Percentiles rank a stretch among this genome's conserved stretches.
Conservation (phyloP, 192 early-diverging fungal species). For the Fimicolochytrium jonesii region DNA sequence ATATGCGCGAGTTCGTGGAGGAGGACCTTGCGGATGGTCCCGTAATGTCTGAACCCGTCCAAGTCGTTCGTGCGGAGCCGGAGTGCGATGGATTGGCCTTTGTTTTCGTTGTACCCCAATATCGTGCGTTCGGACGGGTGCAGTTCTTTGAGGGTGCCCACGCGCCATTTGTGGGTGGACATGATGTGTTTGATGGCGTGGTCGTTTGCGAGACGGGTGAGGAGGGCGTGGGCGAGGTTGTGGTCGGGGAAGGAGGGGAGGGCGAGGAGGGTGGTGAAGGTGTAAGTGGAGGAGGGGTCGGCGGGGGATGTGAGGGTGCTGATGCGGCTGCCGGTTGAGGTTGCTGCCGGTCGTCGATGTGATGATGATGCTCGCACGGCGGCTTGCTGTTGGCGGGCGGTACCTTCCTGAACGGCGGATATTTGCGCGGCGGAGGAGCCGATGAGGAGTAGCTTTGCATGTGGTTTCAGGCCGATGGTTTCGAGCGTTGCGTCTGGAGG, state of each 20-base stretch:
- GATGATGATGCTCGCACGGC: neutral
- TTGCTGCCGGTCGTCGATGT: too few species aligned
- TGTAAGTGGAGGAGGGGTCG: constrained; percentile 27
- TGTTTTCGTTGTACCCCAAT: constrained; percentile 67
- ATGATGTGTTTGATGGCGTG: constrained; percentile 44
- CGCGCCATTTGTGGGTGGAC: constrained; percentile 56
- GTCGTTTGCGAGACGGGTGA: constrained; percentile 67
- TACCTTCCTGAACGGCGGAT: constrained; percentile 22
- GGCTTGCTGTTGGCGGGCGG: neutral
- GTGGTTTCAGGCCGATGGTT: constrained; percentile 18
- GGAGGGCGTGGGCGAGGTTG: constrained; percentile 50
- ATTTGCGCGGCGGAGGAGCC: constrained; percentile 43
- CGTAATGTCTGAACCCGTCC: constrained; percentile 72
- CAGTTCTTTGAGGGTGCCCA: constrained; percentile 64
- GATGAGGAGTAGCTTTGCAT: constrained; percentile 50
- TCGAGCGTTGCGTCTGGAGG: constrained; percentile 23
- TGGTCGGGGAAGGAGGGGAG: constrained; percentile 51
- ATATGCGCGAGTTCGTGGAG: constrained; percentile 79
- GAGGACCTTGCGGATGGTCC: constrained; percentile 60
- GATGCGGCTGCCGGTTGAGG: neutral
- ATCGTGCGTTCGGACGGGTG: constrained; percentile 63
- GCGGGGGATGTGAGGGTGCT: constrained; percentile 12
- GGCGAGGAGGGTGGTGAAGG: constrained; percentile 54
- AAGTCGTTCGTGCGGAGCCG: constrained; percentile 73
- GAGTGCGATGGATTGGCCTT: constrained; percentile 67